Conservation (phyloP, 179 eudicot genomes). For the Pouteria campechiana region DNA sequence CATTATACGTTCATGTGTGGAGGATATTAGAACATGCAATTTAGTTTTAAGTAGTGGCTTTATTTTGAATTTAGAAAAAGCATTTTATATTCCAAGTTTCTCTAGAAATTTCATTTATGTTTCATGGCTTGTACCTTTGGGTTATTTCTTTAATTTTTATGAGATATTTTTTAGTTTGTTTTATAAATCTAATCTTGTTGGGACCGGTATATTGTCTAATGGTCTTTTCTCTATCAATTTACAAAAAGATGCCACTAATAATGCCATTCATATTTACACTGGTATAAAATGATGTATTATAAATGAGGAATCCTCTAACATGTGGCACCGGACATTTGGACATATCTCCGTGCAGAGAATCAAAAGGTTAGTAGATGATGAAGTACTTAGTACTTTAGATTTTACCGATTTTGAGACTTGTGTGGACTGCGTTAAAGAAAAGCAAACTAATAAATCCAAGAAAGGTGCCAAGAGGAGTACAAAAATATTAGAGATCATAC, state of each 20-base stretch:
- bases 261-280: neutral
- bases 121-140: neutral
- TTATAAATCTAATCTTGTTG: neutral
- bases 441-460: constrained; percentile 3
- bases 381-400: neutral
- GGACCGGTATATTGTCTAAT: neutral
- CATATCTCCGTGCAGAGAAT: neutral
- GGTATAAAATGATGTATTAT: neutral
- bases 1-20: neutral
- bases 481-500: neutral
- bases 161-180: neutral
- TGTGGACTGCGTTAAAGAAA: constrained; percentile 4
- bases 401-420: constrained; percentile 7
- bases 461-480: neutral
- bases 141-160: neutral
- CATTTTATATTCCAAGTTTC: too few relatives aligned
- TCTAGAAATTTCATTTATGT: neutral
- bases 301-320: neutral
- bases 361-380: neutral
- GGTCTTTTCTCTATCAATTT: neutral
- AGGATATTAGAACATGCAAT: neutral
- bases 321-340: neutral
- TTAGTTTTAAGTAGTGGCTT: neutral
- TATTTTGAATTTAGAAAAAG: neutral
- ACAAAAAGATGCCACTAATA: neutral